phyloP scores from a whole-genome alignment of 495 filamentous ascomycete genomes.

The Baudoinia panamericana region DNA sequence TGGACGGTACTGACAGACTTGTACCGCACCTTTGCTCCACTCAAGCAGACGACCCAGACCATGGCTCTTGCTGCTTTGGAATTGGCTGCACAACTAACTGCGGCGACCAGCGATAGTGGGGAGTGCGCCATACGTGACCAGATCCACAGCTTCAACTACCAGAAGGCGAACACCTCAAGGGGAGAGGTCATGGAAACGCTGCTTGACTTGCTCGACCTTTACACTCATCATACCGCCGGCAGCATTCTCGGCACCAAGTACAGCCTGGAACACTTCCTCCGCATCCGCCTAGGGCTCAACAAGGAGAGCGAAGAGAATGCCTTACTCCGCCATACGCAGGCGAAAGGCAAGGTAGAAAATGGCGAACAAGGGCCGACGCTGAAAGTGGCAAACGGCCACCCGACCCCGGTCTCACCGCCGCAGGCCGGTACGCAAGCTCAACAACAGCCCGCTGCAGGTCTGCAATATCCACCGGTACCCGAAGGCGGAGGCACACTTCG shows the following conservation, averaged over 20 bases:
- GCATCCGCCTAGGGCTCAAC: constrained; percentile 75
- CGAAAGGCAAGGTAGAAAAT: constrained; percentile 3
- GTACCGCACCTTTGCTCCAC: constrained; percentile 80
- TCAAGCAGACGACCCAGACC: constrained; percentile 70
- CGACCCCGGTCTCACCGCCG: constrained; percentile 15
- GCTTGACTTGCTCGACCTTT: constrained; percentile 76
- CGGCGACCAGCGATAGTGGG: constrained; percentile 31
- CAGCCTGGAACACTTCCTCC: constrained; percentile 62
- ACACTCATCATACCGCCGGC: constrained; percentile 59
- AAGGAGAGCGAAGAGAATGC: constrained; percentile 47
- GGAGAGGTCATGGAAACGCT: constrained; percentile 70
- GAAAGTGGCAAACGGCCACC: constrained; percentile 23
- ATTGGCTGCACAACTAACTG: constrained; percentile 56
- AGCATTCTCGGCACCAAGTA: constrained; percentile 62
- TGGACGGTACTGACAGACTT: constrained; percentile 65
- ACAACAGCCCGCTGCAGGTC: neutral
- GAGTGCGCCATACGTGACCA: constrained; percentile 29
- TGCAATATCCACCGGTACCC: constrained; percentile 6
- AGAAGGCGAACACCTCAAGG: constrained; percentile 46
- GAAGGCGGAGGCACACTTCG: constrained; percentile 53
- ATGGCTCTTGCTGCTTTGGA: constrained; percentile 74
- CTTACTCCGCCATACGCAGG: constrained; percentile 41
- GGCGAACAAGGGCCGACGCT: constrained; percentile 27
- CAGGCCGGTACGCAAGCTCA: constrained; percentile 4
- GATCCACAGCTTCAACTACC: constrained; percentile 32